Conservation (phyloP, 306 rosid genomes). For the Lathyrus aphaca region DNA sequence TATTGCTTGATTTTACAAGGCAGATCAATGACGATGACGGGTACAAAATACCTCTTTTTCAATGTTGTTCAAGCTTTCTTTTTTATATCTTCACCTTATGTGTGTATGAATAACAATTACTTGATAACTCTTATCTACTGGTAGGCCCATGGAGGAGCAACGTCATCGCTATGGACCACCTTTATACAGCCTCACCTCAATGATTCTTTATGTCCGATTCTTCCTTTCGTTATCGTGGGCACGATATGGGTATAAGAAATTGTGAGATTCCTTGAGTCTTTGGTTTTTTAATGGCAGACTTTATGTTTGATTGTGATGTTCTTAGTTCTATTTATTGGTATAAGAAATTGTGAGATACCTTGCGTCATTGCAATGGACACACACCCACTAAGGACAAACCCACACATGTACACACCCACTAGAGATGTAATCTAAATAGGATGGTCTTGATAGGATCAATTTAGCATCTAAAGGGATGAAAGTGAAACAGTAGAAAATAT, state of each 20-base stretch:
- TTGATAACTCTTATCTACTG: constrained; percentile 34
- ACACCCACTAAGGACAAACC: too few species aligned
- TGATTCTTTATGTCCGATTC: constrained; percentile 71
- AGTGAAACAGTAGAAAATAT: too few species aligned
- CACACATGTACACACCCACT: too few species aligned
- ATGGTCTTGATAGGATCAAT: too few species aligned
- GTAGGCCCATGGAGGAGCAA: constrained; percentile 99
- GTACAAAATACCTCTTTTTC: constrained; percentile 49
- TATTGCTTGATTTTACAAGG: constrained; percentile 81
- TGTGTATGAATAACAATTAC: constrained; percentile 18
- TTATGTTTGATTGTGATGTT: constrained; percentile 32
- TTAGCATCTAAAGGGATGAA: too few species aligned
- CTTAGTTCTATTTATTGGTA: constrained; percentile 16
- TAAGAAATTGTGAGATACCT: too few species aligned
- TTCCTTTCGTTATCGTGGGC: constrained; percentile 70
- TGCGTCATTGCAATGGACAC: too few species aligned
- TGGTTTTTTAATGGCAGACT: constrained; percentile 25
- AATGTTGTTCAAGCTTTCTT: constrained; percentile 21
- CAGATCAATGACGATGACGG: constrained; percentile 93
- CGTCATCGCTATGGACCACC: constrained; percentile 96
- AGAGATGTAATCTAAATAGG: too few species aligned
- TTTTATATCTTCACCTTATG: constrained; percentile 25
- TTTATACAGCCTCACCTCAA: constrained; percentile 73
- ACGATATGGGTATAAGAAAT: constrained; percentile 60
- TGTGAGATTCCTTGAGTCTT: constrained; percentile 60